phyloP scores from a whole-genome alignment of 2,329 filamentous ascomycete genomes.

The Aphanocladium album region DNA sequence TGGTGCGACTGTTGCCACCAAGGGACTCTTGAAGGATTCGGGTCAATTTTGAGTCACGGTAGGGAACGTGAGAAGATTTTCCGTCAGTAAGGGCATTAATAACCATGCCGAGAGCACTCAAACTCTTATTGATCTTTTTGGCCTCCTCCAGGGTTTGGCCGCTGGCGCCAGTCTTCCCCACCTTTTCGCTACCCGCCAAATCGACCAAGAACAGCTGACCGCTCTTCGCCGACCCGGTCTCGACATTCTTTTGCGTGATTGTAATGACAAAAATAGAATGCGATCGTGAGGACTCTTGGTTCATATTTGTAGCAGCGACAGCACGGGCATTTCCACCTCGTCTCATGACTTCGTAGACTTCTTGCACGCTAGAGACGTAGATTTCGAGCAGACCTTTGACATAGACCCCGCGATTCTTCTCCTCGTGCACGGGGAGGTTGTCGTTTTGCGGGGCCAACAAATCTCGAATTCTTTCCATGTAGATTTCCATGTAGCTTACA shows the following conservation, averaged over 20 bases:
- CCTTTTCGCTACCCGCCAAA: conserved; percentile 96
- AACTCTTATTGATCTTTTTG: conserved; percentile 99
- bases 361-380: conserved; percentile 90
- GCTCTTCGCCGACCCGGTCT: conserved; percentile 92
- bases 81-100: conserved; percentile 96
- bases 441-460: conserved; percentile 88
- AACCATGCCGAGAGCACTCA: conserved; percentile 97
- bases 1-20: conserved; percentile 97
- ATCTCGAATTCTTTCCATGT: conserved; percentile 98
- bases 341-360: conserved; percentile 96
- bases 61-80: conserved; percentile 93
- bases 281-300: conserved; percentile 94
- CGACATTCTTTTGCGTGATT: conserved; percentile 94
- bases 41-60: conserved; percentile 96
- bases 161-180: conserved; percentile 95
- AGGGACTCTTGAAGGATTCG: conserved; percentile 95
- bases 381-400: conserved; percentile 93
- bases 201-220: conserved; percentile 96
- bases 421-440: conserved; percentile 95
- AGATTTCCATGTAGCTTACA: conserved; percentile 99
- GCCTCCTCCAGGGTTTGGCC: conserved; percentile 96
- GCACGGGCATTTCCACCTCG: conserved; percentile 83
- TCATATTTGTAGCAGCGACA: conserved; percentile 98
- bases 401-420: conserved; percentile 93
- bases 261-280: conserved; percentile 98